Evolutionary conservation across 2,329 filamentous ascomycete genomes (phyloP).

Genomic region (Niveomyces coronatus): DNA sequence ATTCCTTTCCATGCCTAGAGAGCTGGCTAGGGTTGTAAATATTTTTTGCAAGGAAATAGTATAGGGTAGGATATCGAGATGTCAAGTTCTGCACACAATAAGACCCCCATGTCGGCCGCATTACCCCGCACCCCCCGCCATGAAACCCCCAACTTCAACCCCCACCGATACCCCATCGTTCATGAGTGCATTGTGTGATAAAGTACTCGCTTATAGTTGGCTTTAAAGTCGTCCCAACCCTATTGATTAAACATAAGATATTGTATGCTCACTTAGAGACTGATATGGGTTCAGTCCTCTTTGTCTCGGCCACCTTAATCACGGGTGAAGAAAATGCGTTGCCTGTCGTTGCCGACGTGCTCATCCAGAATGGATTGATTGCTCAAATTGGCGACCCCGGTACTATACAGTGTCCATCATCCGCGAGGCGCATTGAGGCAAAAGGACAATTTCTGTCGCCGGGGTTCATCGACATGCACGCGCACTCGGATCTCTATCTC

Average conservation of each 20-base stretch:
- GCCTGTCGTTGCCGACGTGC: slow-evolving; percentile 15
- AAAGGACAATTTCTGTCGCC: slow-evolving; percentile 14
- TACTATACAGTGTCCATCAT: slow-evolving; percentile 8
- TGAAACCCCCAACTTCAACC: slow-evolving; percentile 7
- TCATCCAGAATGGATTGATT: slow-evolving; percentile 14
- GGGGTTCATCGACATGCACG: slow-evolving; percentile 19
- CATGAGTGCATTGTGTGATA: no score
- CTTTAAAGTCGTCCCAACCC: no score
- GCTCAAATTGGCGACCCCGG: slow-evolving; percentile 13
- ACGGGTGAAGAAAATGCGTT: slow-evolving; percentile 14
- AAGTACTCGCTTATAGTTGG: no score
- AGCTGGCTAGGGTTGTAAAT: not conserved
- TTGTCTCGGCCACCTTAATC: slow-evolving; percentile 14
- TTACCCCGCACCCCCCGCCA: slow-evolving; percentile 3
- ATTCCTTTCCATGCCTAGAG: not conserved
- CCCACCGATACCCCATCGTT: no score
- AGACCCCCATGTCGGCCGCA: no score
- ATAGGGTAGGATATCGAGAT: not conserved
- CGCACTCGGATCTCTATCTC: slow-evolving; percentile 17
- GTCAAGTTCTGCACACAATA: no score
- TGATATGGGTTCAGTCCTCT: slow-evolving; percentile 11
- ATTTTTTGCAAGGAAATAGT: not conserved
- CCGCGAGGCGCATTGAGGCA: slow-evolving; percentile 12
- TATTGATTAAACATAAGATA: no score
- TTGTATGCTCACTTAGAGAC: no score